Evolutionary conservation across 768 basidiomycete species (phyloP).

Genomic region (Amanita rubescens): DNA sequence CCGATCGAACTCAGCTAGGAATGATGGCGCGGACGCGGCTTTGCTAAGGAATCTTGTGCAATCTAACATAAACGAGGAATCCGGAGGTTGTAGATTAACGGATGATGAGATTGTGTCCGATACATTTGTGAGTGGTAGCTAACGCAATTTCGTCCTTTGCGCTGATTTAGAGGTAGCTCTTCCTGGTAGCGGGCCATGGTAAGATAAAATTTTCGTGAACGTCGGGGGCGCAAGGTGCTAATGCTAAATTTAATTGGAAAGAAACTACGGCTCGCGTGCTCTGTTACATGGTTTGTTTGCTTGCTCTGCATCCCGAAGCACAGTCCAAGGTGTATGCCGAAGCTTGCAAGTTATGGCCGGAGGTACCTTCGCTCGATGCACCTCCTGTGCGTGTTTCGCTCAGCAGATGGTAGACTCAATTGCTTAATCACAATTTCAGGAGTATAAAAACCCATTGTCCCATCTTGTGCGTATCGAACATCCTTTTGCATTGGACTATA

Average conservation of each 20-base stretch:
- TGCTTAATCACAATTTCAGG: conserved; percentile 17
- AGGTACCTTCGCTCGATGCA: conserved; percentile 18
- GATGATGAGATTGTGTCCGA: conserved; percentile 42
- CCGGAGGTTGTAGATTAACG: conserved; percentile 25
- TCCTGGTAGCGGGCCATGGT: conserved; percentile 46
- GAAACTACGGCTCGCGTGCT: conserved; percentile 43
- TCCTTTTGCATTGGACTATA: neutral
- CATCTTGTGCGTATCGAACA: conserved; percentile 24
- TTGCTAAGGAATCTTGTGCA: conserved; percentile 29
- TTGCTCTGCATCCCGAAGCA: conserved; percentile 43
- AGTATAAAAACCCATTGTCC: conserved; percentile 30
- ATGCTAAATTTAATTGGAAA: conserved; percentile 10
- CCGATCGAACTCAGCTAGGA: conserved; percentile 14
- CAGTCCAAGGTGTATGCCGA: conserved; percentile 42
- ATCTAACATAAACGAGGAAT: conserved; percentile 35
- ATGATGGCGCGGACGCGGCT: conserved; percentile 12
- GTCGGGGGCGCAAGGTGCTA: neutral
- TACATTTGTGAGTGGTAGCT: conserved; percentile 31
- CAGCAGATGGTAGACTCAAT: too few species aligned
- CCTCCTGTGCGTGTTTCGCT: conserved; percentile 20
- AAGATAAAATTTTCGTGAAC: neutral
- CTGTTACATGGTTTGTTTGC: conserved; percentile 31
- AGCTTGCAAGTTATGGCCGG: conserved; percentile 30
- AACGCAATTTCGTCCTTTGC: neutral
- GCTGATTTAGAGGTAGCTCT: conserved; percentile 21